Percentiles rank a stretch among this genome's conserved stretches.
Evolutionary conservation across 2,329 filamentous ascomycete genomes (phyloP).

Genomic region (Paraphoma chrysanthemicola): DNA sequence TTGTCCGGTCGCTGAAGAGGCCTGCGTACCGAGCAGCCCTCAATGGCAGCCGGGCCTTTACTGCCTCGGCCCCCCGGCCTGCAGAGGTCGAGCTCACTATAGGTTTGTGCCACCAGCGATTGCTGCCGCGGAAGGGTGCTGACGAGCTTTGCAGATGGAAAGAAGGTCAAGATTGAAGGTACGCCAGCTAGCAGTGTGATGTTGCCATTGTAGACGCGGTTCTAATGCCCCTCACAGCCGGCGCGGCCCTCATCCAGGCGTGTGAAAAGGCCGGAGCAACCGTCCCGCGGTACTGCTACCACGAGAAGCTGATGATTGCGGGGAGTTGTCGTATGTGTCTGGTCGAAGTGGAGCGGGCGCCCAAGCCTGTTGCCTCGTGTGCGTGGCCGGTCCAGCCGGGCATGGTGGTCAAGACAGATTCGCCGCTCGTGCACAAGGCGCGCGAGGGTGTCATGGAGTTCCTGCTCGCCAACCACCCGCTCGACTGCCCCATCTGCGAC

Average conservation of each 20-base stretch:
- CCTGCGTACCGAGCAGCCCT: constrained; percentile 59
- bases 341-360: constrained; percentile 94
- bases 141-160: constrained; percentile 74
- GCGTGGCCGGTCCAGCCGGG: constrained; percentile 98
- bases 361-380: constrained; percentile 97
- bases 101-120: constrained; percentile 65
- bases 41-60: constrained; percentile 78
- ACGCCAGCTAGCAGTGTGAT: constrained; percentile 36
- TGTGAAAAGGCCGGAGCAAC: constrained; percentile 96
- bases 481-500: constrained; percentile 97
- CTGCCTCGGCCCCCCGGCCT: constrained; percentile 76
- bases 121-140: constrained; percentile 33
- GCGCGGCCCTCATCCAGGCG: constrained; percentile 96
- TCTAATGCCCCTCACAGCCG: constrained; percentile 66
- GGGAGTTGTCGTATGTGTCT: constrained; percentile 99
- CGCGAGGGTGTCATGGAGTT: constrained; percentile 99
- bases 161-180: constrained; percentile 98
- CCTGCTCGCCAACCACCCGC: constrained; percentile 90
- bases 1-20: constrained; percentile 67
- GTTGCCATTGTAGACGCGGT: constrained; percentile 19
- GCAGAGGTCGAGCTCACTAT: constrained; percentile 97
- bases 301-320: constrained; percentile 99
- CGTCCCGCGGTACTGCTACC: constrained; percentile 97
- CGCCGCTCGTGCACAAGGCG: constrained; percentile 94
- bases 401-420: constrained; percentile 99